These are phyloP conservation scores for Hemisphaericaspora subhashii DNA, from an alignment of 1,139 yeast genomes.

Conservation along the genomic window DNA sequence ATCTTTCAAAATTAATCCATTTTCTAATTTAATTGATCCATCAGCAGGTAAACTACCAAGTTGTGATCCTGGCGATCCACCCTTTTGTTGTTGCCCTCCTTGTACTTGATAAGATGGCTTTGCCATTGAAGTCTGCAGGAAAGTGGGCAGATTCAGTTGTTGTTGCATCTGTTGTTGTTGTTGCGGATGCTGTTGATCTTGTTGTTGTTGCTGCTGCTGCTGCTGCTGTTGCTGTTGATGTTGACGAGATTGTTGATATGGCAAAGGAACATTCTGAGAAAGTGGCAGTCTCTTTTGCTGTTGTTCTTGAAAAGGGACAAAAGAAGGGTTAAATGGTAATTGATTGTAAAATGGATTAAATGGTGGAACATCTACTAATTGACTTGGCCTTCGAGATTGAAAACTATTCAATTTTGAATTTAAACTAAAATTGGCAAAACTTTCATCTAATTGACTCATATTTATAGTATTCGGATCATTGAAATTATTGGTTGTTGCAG, in stretches of 20 bases:
- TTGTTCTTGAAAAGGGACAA: slow-evolving; percentile 9
- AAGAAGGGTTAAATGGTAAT: slow-evolving; percentile 7
- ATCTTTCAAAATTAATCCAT: slow-evolving; percentile 54
- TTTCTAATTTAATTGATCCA: slow-evolving; percentile 43
- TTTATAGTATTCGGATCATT: slow-evolving; percentile 15
- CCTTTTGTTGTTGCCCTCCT: slow-evolving; percentile 8
- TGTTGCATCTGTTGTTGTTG: slow-evolving; percentile 2
- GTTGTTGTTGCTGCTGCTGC: neutral
- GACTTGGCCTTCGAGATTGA: slow-evolving; percentile 48
- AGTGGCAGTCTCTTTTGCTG: too few relatives aligned
- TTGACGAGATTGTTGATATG: slow-evolving; percentile 8
- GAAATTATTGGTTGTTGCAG: neutral
- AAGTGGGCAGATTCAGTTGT: neutral
- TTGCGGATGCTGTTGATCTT: slow-evolving; percentile 5
- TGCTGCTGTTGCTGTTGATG: slow-evolving; percentile 5
- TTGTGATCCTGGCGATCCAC: slow-evolving; percentile 5
- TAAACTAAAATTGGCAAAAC: slow-evolving; percentile 36
- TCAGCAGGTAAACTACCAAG: slow-evolving; percentile 2
- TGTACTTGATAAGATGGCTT: slow-evolving; percentile 7
- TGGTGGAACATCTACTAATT: slow-evolving; percentile 35
- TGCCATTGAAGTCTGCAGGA: neutral
- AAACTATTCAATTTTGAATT: slow-evolving; percentile 41
- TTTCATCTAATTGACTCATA: slow-evolving; percentile 33
- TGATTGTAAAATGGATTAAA: slow-evolving; percentile 12
- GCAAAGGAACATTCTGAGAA: too few relatives aligned